Evolutionary conservation across 257 asterid genomes (phyloP), one percentile per base, ranked within the genome.

Genomic region (Cinchona pubescens): DNA sequence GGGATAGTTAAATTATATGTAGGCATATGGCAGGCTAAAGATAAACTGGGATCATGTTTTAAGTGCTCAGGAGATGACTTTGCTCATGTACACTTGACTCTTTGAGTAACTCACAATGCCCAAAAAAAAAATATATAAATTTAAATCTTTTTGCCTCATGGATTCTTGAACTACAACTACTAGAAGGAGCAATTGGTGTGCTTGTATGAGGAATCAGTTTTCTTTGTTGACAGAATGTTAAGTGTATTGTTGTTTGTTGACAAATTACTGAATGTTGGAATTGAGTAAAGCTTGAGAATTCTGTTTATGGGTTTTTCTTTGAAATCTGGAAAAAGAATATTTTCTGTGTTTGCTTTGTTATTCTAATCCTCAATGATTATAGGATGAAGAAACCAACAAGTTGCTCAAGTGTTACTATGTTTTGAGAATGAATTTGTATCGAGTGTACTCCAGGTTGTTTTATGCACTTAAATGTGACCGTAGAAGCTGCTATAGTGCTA

Each of bases 401-500:
- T n/a, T n/a, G n/a, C n/a, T n/a, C n/a, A n/a, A n/a, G n/a, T n/a
- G n/a, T n/a, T n/a, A n/a, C n/a, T n/a, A 37, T 37, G 40, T 37
- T 37, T 2, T 37, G 5, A 37, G 40, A 37, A 37, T 5, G 5
- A 37, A 37, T 37, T 37, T 5, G 40, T 2, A 37, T 37, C 27
- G 25, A 18, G 7, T 25, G 38, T 42, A 5, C 42, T 67, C 25
- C 9, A 67, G 7, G 18, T 21, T 32, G 1, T 5, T 30, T 18
- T 42, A 1, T 43, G 18, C 14, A 3, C 37, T 42, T 25, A n/a
- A 25, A 13, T n/a, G 7, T 67, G 32, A 19, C 35, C 1, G 4
- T 15, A n/a, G 10, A 38, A n/a, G 19, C 32, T 72, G 38, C 32
- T 67, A 23, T 65, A 58, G 21, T 71, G 55, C 73, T 83, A 61